Percentiles rank a stretch among this genome's conserved stretches.
Conservation (phyloP, 2,329 filamentous ascomycete genomes). For the Pseudogymnoascus sp. region DNA sequence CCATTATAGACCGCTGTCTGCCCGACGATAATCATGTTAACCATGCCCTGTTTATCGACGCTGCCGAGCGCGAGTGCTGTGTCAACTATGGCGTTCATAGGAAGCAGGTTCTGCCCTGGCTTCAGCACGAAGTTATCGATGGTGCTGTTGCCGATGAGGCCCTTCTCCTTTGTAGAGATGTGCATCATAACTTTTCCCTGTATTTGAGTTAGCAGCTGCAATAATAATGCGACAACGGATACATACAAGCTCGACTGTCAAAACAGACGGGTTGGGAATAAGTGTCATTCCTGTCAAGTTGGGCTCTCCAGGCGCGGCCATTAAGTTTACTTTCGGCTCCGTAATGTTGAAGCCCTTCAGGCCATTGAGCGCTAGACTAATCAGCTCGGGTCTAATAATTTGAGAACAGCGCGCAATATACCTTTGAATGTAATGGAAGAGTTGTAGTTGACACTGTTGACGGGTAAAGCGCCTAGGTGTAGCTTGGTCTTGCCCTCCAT, state of each 20-base stretch:
- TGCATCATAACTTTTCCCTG: constrained; percentile 46
- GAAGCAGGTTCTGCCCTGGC: constrained; percentile 44
- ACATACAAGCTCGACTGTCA: constrained; percentile 42
- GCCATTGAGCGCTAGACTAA: constrained; percentile 44
- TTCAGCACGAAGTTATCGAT: constrained; percentile 41
- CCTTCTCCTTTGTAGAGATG: constrained; percentile 33
- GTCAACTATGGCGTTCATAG: constrained; percentile 41
- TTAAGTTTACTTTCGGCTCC: constrained; percentile 37
- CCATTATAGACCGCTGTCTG: constrained; percentile 40
- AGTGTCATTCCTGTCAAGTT: constrained; percentile 46
- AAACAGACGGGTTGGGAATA: constrained; percentile 51
- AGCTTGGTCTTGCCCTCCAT: constrained; percentile 44
- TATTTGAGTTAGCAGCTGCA: constrained; percentile 14
- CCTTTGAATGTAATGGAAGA: constrained; percentile 49
- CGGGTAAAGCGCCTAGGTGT: constrained; percentile 41
- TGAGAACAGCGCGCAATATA: constrained; percentile 20
- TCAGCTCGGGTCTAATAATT: constrained; percentile 6
- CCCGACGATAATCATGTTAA: constrained; percentile 43
- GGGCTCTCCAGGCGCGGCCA: constrained; percentile 33
- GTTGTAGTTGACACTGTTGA: constrained; percentile 44
- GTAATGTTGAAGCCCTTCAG: constrained; percentile 43
- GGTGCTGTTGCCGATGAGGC: constrained; percentile 39
- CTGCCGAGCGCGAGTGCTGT: constrained; percentile 28
- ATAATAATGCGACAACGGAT: neutral
- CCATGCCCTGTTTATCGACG: constrained; percentile 32